phyloP scores from a whole-genome alignment of 192 early-diverging fungal species.

The Spizellomyces punctatus region DNA sequence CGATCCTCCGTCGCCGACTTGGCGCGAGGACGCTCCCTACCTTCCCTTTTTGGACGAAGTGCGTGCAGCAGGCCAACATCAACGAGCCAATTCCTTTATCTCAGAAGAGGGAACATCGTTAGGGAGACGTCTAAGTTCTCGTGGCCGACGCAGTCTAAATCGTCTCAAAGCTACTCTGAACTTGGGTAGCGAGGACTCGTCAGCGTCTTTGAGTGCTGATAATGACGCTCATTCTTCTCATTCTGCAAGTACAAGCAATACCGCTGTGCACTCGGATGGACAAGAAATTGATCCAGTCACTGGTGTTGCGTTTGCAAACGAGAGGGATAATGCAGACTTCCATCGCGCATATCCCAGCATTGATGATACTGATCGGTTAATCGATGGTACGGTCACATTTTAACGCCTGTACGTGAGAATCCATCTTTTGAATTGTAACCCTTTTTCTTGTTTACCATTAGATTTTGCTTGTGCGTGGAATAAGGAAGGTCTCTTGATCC shows the following conservation, averaged over 20 bases:
- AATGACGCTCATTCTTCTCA: too few species aligned
- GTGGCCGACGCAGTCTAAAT: not conserved
- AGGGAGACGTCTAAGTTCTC: too few species aligned
- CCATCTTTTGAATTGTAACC: too few species aligned
- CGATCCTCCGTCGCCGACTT: not conserved
- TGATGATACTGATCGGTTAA: not conserved
- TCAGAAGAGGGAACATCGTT: too few species aligned
- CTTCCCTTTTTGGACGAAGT: conserved; percentile 29
- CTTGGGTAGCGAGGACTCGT: too few species aligned
- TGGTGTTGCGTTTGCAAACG: not conserved
- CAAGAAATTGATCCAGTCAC: not conserved
- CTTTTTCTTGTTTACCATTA: too few species aligned
- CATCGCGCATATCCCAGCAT: conserved; percentile 23
- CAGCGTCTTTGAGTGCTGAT: too few species aligned
- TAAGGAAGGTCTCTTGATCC: conserved; percentile 31
- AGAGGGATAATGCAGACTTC: conserved; percentile 30
- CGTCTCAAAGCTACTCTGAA: not conserved
- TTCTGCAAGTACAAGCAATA: not conserved
- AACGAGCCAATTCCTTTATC: not conserved
- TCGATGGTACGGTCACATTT: not conserved
- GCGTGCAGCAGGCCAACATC: conserved; percentile 7
- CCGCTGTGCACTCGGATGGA: not conserved
- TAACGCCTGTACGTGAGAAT: too few species aligned
- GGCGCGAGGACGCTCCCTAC: conserved; percentile 8
- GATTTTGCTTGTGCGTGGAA: conserved; percentile 33